Conservation (phyloP, 805 yeast species). For the Torulaspora franciscae region DNA sequence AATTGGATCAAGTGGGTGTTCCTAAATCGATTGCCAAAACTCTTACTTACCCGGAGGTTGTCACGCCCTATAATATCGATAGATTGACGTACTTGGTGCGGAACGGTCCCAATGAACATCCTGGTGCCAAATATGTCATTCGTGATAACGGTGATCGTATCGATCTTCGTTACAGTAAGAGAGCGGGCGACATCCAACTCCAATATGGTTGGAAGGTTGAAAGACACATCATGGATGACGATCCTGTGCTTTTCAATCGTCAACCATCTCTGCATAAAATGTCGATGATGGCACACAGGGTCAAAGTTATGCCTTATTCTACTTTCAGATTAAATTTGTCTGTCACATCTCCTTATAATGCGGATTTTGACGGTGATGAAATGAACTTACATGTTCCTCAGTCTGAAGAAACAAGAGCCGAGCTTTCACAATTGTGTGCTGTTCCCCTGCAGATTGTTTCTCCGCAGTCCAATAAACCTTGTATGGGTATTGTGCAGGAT, state of each 20-base stretch:
- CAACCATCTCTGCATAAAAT: slow-evolving; percentile 98
- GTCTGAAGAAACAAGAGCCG: slow-evolving; percentile 96
- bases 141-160: slow-evolving; percentile 99
- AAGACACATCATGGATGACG: slow-evolving; percentile 95
- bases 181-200: slow-evolving; percentile 96
- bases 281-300: slow-evolving; percentile 99
- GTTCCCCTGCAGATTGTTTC: slow-evolving; percentile 97
- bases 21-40: slow-evolving; percentile 96
- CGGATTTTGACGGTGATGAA: slow-evolving; percentile 99
- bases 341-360: slow-evolving; percentile 98
- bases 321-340: slow-evolving; percentile 95
- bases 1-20: slow-evolving; percentile 97
- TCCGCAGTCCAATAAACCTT: slow-evolving; percentile 97
- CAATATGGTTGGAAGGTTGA: slow-evolving; percentile 99
- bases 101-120: slow-evolving; percentile 98
- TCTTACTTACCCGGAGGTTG: slow-evolving; percentile 92
- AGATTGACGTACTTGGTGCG: slow-evolving; percentile 87
- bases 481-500: slow-evolving; percentile 99
- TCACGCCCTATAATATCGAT: slow-evolving; percentile 95
- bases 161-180: slow-evolving; percentile 91
- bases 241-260: slow-evolving; percentile 96
- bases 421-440: slow-evolving; percentile 88
- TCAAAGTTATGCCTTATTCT: slow-evolving; percentile 97
- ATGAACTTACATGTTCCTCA: slow-evolving; percentile 99
- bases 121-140: slow-evolving; percentile 97